phyloP scores from a whole-genome alignment of 768 basidiomycete genomes.

The Termitomyces sp. region DNA sequence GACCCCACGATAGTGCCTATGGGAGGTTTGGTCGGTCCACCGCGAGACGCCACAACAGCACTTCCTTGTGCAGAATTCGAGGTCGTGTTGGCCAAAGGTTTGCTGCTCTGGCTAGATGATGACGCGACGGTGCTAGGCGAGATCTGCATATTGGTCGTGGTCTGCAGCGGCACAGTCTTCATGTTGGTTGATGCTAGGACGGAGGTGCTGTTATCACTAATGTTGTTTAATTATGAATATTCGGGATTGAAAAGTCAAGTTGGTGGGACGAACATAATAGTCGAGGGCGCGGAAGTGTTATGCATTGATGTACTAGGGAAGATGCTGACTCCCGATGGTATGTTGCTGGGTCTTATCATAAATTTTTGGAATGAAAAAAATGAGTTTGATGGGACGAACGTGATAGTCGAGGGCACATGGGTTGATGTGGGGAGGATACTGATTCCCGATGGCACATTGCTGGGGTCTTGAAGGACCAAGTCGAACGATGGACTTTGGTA shows the following conservation, averaged over 20 bases:
- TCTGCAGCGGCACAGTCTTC: not conserved
- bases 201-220: not conserved
- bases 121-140: not conserved
- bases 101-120: not conserved
- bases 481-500: not conserved
- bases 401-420: not conserved
- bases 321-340: no score
- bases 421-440: not conserved
- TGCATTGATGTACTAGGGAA: not conserved
- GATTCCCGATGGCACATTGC: not conserved
- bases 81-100: not conserved
- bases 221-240: not conserved
- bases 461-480: not conserved
- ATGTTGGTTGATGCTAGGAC: not conserved
- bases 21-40: not conserved
- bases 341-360: no score
- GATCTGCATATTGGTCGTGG: not conserved
- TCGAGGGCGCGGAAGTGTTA: not conserved
- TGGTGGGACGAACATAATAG: not conserved
- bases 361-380: not conserved
- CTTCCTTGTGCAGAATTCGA: not conserved
- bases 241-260: not conserved
- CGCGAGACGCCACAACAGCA: not conserved
- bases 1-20: not conserved
- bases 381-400: not conserved